Base-by-base conservation (phyloP, 768 basidiomycete species). In the Dendrothele bispora region DNA sequence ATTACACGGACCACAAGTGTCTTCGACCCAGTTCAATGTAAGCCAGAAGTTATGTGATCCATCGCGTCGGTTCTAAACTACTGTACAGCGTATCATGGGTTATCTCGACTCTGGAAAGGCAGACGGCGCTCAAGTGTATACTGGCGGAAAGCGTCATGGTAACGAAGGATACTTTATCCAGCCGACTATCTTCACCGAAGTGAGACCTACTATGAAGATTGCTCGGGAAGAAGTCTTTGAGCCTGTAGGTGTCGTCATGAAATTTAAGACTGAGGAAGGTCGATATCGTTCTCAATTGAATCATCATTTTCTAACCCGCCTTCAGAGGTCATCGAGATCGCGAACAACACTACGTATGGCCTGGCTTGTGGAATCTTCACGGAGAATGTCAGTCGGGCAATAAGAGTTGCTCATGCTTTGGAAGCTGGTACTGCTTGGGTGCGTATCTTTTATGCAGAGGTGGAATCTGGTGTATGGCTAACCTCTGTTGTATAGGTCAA, bases 31-130 rank as follows among this genome's bases (percentile, higher is more conserved):
- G 62, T 86, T 72, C 55, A 73, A 86, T 48, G 82, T 83, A 39
- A 51, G 80, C 64, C 3, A 61, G 70, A 54, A 55, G 3, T 71
- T 54, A 56, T 15, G 15, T 37, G 35, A 18, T 27, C 18, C 27
- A 21, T 45, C n/a, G 3, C 4, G 34, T 29, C 39, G 2, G 29
- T 12, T 18, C 38, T 28, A 5, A 15, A 24, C 32, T 14, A 22
- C 7, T 30, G 43, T 29, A n/a, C 50, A 86, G 84, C 80, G 83
- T 43, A 76, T 91, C 53, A 77, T 88, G 75, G 66, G 65, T 25
- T 90, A 89, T 69, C 88, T 92, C 59, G 63, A 87, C n/a, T 77
- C 79, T 3, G 90, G 88, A 10, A 84, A 81, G 58, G 56, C 73
- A n/a, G 78, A 79, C 18, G 88, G 89, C 21, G 88, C 89, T 0